Evolutionary conservation across 495 filamentous ascomycete genomes (phyloP).

Genomic region (Neurospora pannonica): DNA sequence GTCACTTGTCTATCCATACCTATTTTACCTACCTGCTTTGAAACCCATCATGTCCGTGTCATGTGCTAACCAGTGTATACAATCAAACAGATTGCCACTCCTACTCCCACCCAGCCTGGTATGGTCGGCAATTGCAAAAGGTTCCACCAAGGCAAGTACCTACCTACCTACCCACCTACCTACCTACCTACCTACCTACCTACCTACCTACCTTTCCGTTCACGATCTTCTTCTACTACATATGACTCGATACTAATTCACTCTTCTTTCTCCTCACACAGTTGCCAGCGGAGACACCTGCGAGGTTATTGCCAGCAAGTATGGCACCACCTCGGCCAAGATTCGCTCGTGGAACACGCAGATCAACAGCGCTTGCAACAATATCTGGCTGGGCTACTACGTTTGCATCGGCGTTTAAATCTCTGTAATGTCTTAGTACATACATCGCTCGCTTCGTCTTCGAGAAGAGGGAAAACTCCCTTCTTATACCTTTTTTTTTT

Average conservation of each 20-base stretch:
- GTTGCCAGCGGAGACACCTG: constrained; percentile 35
- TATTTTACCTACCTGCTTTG: no score
- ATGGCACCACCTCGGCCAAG: constrained; percentile 18
- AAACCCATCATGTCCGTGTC: no score
- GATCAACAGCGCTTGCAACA: constrained; percentile 26
- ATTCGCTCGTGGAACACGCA: constrained; percentile 28
- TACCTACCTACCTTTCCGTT: no score
- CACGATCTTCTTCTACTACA: constrained; percentile 7
- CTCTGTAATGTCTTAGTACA: no score
- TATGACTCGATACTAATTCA: background rate
- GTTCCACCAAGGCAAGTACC: constrained; percentile 23
- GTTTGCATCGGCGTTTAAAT: constrained; percentile 3
- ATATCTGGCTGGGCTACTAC: constrained; percentile 31
- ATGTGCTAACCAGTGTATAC: no score
- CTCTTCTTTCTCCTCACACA: background rate
- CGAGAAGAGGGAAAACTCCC: no score
- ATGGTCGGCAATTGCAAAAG: constrained; percentile 31
- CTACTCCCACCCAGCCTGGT: constrained; percentile 29
- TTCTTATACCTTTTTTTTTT: no score
- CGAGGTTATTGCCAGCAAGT: constrained; percentile 19
- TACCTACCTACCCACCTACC: no score
- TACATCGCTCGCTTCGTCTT: no score
- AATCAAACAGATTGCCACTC: constrained; percentile 8
- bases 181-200: no score
- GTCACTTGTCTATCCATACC: no score